Conservation (phyloP, 2,329 filamentous ascomycete species). For the Aspergillus texensis region DNA sequence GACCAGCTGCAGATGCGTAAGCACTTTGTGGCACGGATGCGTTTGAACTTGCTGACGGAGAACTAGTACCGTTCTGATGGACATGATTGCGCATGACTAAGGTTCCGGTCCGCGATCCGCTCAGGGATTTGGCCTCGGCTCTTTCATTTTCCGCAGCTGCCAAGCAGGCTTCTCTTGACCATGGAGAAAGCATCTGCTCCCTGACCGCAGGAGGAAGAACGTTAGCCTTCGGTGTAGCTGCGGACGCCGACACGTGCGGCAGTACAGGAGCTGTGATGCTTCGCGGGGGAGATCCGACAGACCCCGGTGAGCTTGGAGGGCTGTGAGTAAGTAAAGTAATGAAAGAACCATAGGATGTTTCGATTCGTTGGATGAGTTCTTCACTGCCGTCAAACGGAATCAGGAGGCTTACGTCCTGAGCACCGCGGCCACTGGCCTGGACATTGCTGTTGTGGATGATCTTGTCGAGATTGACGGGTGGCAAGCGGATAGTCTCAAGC, state of each 20-base stretch:
- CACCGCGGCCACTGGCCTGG: slow-evolving; percentile 36
- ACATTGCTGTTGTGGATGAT: slow-evolving; percentile 58
- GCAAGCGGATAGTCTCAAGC: slow-evolving; percentile 73
- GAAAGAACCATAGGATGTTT: slow-evolving; percentile 67
- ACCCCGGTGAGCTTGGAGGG: slow-evolving; percentile 68
- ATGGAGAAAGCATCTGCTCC: slow-evolving; percentile 76
- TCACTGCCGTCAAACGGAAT: slow-evolving; percentile 71
- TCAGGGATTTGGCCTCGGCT: slow-evolving; percentile 73
- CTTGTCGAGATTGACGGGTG: slow-evolving; percentile 64
- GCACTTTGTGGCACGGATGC: slow-evolving; percentile 23
- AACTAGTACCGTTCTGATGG: slow-evolving; percentile 35
- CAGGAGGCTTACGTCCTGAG: slow-evolving; percentile 53
- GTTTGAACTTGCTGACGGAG: slow-evolving; percentile 31
- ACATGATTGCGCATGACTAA: slow-evolving; percentile 30
- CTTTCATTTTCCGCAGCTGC: slow-evolving; percentile 66
- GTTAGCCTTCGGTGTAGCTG: slow-evolving; percentile 42
- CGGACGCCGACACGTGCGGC: slow-evolving; percentile 46
- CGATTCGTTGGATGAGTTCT: slow-evolving; percentile 73
- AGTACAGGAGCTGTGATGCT: slow-evolving; percentile 65
- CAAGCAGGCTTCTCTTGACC: slow-evolving; percentile 76
- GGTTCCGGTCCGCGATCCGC: slow-evolving; percentile 71
- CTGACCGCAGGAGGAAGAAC: slow-evolving; percentile 68
- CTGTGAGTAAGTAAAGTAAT: slow-evolving; percentile 67
- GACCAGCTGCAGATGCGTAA: slow-evolving; percentile 28
- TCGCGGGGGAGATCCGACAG: slow-evolving; percentile 62